Conservation (phyloP, 768 basidiomycete species). For the Termitomyces sp. region DNA sequence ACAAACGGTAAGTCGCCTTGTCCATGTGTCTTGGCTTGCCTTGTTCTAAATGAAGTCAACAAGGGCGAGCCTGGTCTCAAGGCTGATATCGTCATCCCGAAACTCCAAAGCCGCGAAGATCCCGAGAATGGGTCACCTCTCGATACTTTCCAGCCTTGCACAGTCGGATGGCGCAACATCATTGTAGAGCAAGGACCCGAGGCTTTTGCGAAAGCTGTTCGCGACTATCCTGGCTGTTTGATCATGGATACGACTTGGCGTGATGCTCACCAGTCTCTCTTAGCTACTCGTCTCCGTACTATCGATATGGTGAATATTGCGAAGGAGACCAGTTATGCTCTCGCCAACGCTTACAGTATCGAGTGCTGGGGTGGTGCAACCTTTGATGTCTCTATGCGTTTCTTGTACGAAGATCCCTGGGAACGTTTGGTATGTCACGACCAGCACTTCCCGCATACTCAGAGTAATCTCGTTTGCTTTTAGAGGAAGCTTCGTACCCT, state of each 20-base stretch:
- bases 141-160: conserved; percentile 80
- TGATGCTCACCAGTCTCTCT: conserved; percentile 96
- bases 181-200: conserved; percentile 97
- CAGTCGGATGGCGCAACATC: conserved; percentile 95
- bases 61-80: conserved; percentile 92
- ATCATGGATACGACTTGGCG: conserved; percentile 99
- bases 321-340: conserved; percentile 92
- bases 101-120: conserved; percentile 73
- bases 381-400: conserved; percentile 98
- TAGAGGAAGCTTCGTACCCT: conserved; percentile 89
- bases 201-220: conserved; percentile 96
- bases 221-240: conserved; percentile 90
- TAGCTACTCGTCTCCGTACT: conserved; percentile 94
- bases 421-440: conserved; percentile 75
- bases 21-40: neutral
- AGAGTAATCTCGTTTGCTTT: conserved; percentile 13
- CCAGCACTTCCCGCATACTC: neutral
- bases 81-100: conserved; percentile 80
- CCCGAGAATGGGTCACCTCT: conserved; percentile 61
- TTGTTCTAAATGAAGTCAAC: neutral
- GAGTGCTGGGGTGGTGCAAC: conserved; percentile 99
- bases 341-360: conserved; percentile 92
- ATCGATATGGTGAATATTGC: conserved; percentile 98
- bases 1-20: conserved; percentile 47
- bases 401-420: conserved; percentile 99